phyloP scores from a whole-genome alignment of 192 early-diverging fungal genomes.

The Linnemannia elongata region DNA sequence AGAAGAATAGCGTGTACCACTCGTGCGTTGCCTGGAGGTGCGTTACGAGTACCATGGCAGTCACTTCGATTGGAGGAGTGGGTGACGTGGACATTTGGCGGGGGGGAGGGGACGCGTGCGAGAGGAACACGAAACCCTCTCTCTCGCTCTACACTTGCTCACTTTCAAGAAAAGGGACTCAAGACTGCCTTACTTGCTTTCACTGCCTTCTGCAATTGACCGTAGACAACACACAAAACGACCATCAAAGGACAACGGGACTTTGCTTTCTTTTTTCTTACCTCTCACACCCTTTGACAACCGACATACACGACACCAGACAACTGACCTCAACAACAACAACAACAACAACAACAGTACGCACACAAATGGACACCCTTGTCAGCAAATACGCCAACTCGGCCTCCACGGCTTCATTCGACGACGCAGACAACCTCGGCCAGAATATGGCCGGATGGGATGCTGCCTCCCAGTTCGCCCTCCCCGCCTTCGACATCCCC shows the following conservation, averaged over 20 bases:
- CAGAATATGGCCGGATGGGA: constrained; percentile 59
- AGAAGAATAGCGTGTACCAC: constrained; percentile 7
- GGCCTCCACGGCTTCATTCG: constrained; percentile 32
- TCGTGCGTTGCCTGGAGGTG: background rate
- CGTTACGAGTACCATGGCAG: constrained; percentile 43
- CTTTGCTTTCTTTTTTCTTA: background rate
- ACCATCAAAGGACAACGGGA: background rate
- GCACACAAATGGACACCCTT: constrained; percentile 47
- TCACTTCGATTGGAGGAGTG: background rate
- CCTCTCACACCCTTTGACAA: background rate
- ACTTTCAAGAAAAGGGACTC: background rate
- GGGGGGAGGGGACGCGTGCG: constrained; percentile 12
- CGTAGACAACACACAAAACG: background rate
- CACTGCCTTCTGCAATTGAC: background rate
- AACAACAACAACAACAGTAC: background rate
- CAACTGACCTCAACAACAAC: background rate
- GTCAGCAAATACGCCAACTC: constrained; percentile 57
- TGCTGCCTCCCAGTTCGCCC: constrained; percentile 64
- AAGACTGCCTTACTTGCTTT: background rate
- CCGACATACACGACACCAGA: background rate
- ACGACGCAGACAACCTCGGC: constrained; percentile 29
- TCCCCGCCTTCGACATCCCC: constrained; percentile 71
- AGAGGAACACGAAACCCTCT: constrained; percentile 7
- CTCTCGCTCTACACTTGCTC: background rate
- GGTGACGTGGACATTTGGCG: constrained; percentile 37